Conservation (phyloP, 148 eudicot species). For the Dysphania ambrosioides region DNA sequence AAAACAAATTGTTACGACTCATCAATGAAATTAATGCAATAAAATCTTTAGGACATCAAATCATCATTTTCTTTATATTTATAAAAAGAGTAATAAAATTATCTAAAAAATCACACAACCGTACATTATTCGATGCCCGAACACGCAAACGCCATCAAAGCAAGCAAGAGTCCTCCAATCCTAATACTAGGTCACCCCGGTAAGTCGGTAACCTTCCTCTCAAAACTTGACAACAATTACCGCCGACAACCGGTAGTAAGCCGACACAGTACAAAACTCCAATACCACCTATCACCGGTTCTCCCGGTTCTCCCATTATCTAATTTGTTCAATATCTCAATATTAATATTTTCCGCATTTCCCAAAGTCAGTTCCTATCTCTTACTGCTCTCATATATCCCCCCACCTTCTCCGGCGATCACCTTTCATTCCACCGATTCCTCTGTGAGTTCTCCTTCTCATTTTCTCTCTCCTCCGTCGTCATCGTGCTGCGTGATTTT, state of each 20-base stretch:
- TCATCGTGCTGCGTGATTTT: not conserved
- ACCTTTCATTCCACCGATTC: not conserved
- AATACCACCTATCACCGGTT: constrained; percentile 13
- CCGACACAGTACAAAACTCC: not conserved
- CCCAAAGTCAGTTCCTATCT: constrained; percentile 12
- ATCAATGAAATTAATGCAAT: too few relatives aligned
- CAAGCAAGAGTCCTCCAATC: not conserved
- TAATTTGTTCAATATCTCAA: not conserved
- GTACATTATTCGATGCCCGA: too few relatives aligned
- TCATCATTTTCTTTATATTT: too few relatives aligned
- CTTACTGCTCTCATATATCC: not conserved
- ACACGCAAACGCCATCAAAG: constrained; percentile 22
- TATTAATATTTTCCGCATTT: constrained; percentile 8
- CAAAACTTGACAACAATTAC: constrained; percentile 7
- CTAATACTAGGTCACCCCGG: constrained; percentile 12
- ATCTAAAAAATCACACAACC: too few relatives aligned
- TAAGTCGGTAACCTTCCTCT: not conserved
- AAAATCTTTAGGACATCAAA: too few relatives aligned
- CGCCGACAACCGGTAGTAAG: constrained; percentile 21
- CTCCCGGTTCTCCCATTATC: constrained; percentile 31
- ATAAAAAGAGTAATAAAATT: too few relatives aligned
- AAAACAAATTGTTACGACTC: too few relatives aligned
- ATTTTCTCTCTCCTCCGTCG: constrained; percentile 11
- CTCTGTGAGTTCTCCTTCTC: constrained; percentile 14
- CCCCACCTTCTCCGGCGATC: constrained; percentile 20